Evolutionary conservation across 2,329 filamentous ascomycete genomes (phyloP), one percentile per base, ranked within the genome.

Genomic region (Trichoderma guizhouense): DNA sequence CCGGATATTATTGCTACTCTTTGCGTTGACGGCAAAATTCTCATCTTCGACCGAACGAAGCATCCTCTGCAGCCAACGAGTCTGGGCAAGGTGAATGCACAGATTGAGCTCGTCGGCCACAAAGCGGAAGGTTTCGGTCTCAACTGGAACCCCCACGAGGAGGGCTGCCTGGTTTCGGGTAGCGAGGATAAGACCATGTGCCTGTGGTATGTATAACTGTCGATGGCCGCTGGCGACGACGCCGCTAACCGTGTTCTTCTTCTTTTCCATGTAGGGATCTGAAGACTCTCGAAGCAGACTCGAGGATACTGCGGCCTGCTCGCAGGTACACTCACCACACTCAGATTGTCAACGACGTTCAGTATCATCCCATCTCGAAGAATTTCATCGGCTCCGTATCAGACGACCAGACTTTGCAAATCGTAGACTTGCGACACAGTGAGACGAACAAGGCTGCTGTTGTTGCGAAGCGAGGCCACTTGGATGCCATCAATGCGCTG

Each of bases 41-140:
- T 98, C 80, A 90, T 99, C 76, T 99, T 97, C 84, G 96, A 99
- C 84, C 91, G 95, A 75, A 97, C 95, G 68, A 98, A 98, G 86
- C 95, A 98, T 81, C 91, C 92, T 63, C 89, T 91, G 71, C 85
- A 91, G 74, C 94, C 95, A 8, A 88, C 91, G 30, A 76, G 76
- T 18, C 74, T 77, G 15, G 91, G 91, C 73, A 90, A 87, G 67
- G 87, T 94, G 71, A 93, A 91, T 76, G 92, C 94, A 30, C 93
- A 98, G 79, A 91, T 97, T 71, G 93, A 93, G 79, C 88, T 98
- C 30, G 83, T 92, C 57, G 96, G 96, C 4, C 96, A 99, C 82
- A 91, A 89, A 72, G 88, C 89, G 74, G 96, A 99, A 82, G 96
- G 96, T 0, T 99, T 97, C 78, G 96, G 94, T 1, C 85, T 99